Percentiles rank a stretch among this genome's conserved stretches.
phyloP scores from a whole-genome alignment of 257 asterid genomes.

The Solanum chmielewskii region DNA sequence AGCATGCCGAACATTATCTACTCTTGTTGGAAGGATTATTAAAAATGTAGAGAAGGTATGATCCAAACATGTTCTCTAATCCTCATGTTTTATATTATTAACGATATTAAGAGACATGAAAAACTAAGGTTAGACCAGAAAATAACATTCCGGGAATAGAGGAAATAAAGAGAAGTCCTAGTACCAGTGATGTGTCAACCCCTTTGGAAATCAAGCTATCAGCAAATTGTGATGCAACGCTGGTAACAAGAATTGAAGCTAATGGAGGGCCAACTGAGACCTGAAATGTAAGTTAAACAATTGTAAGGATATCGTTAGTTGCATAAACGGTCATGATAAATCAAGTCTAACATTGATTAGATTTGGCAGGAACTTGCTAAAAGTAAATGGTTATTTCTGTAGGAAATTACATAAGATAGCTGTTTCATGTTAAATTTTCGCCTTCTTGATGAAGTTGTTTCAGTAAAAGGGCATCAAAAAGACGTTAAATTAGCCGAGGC shows the following conservation, averaged over 20 bases:
- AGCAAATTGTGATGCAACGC: conserved; percentile 87
- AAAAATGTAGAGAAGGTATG: neutral
- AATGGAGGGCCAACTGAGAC: conserved; percentile 97
- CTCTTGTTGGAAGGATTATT: neutral
- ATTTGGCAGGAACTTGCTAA: neutral
- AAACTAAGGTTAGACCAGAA: neutral
- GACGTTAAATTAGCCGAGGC: neutral
- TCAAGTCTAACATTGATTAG: neutral
- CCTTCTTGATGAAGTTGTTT: neutral
- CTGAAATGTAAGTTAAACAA: conserved; percentile 24
- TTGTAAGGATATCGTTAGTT: neutral
- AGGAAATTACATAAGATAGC: neutral
- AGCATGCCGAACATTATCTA: neutral
- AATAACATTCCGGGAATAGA: neutral
- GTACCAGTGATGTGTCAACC: conserved; percentile 72
- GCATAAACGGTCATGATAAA: neutral
- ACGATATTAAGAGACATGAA: neutral
- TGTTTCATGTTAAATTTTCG: neutral
- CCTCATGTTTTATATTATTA: neutral
- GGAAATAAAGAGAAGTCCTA: conserved; percentile 2
- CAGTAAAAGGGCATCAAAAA: neutral
- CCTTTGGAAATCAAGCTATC: conserved; percentile 80
- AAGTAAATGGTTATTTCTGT: neutral
- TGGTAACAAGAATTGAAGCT: conserved; percentile 76
- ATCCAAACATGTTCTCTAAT: neutral